Evolutionary conservation across 176 grass and related monocot genomes (phyloP), one percentile per base, ranked within the genome.

Genomic region (Secale cereale): DNA sequence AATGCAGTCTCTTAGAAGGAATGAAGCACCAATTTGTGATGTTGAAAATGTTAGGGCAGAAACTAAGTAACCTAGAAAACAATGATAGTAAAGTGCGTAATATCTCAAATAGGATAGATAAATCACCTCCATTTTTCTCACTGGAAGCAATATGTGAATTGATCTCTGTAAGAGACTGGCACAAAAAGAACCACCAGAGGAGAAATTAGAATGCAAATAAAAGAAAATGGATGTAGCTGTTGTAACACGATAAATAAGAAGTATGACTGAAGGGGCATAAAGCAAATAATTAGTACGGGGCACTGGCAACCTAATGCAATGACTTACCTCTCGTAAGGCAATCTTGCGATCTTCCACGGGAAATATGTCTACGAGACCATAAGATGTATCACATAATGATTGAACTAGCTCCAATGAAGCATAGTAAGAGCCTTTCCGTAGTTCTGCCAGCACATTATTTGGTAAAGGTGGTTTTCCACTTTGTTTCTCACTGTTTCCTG

Each of bases 391-490:
- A 75, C 93, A 99, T 69, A 99, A 91, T 87, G 91, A 82, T 59
- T 99, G 93, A 85, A 96, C 93, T 82, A 99, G 91, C 82, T 99
- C 94, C 84, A 99, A 84, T 3, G 97, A 99, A 87, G 94, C 97
- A 91, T 96, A 92, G 80, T 99, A 99, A 79, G 90, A 94, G 39
- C 91, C 94, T 88, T 94, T 99, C 52, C 94, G 91, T 78, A 94
- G 87, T 63, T 96, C 97, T 74, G 93, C 83, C 77, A 94, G 86
- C 20, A 83, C 40, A 67, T 96, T 94, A 74, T 89, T 94, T 60
- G 91, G 97, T 80, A 99, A 96, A 89, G 97, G 97, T 62, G 97
- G 94, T 78, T 94, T 99, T 69, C 91, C 91, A 86, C 43, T 89
- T 78, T 86, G 88, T 59, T 94, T 98, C 39, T 92, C 91, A 84